Evolutionary conservation across 257 asterid genomes (phyloP), one percentile per base, ranked within the genome.

Genomic region (Gentiana dahurica): DNA sequence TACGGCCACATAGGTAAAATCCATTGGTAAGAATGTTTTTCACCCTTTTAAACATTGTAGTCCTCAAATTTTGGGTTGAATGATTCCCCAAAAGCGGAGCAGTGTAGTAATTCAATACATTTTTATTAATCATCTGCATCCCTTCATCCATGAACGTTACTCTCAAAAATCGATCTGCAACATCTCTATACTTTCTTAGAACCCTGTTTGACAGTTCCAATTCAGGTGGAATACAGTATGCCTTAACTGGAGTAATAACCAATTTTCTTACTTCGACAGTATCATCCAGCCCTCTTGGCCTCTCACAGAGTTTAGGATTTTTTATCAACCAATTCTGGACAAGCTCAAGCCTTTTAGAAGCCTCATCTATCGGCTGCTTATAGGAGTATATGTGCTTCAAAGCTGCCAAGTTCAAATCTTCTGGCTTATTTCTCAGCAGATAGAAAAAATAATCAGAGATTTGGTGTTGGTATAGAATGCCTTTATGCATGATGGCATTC

Each of bases 101-200:
- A 24, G 79, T 62, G 65, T 79, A 85, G 76, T 70, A 85, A 12
- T 67, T 70, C 53, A 92, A 79, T 2, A 70, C 85, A 65, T 76
- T 80, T 60, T 75, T 74, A 50, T 83, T 85, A 34, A 88, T 77
- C 4, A 65, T 83, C 69, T 64, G 75, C 98, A 85, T 92, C 0
- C 87, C 95, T 60, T 92, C 97, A 63, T 92, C 97, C 95, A 78
- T 88, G 63, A 92, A 92, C 36, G 95, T 85, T 32, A 92, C 95
- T 58, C 97, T 73, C 46, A 92, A 63, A 76, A 92, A 92, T 6
- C 97, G 79, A 62, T 92, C 95, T 1, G 89, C 69, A 51, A 78
- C 63, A 57, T 67, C 49, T 56, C 60, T 76, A 61, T 80, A 92
- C 24, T 83, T 47, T 67, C 95, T 83, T 43, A 92, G 65, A 33